A percentile compares a stretch with the other conserved stretches of the same genome.
Evolutionary conservation across 495 filamentous ascomycete genomes (phyloP).

Genomic region (Gamarada debralockiae): DNA sequence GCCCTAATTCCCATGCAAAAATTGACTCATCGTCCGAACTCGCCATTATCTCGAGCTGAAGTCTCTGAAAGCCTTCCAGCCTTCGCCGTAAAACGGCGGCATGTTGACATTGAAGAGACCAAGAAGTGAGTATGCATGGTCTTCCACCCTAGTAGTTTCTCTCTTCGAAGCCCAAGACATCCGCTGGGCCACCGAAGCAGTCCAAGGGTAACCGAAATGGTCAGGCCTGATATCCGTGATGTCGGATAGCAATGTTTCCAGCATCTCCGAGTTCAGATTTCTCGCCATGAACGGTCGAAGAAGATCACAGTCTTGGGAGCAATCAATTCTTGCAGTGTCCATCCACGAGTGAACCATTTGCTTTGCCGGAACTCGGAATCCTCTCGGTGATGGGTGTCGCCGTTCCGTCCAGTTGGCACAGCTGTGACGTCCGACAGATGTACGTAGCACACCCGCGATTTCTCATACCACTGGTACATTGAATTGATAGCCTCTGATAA

Average conservation of each 20-base stretch:
- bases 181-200: background rate
- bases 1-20: background rate
- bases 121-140: background rate
- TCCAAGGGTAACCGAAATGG: background rate
- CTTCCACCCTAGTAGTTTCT: background rate
- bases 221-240: background rate
- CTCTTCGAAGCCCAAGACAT: background rate
- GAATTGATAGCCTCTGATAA: too few species aligned
- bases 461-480: slow-evolving; percentile 35
- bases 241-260: background rate
- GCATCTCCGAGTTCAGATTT: background rate
- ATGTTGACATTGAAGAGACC: background rate
- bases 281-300: background rate
- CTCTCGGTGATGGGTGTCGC: background rate
- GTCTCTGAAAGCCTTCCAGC: background rate
- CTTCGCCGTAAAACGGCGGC: background rate
- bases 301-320: background rate
- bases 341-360: too few species aligned
- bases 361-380: background rate
- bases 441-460: background rate
- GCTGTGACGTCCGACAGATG: background rate
- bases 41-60: background rate
- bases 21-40: background rate
- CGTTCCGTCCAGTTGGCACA: background rate
- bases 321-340: background rate